Evolutionary conservation across 1,139 yeast genomes (phyloP).

Genomic region (Candida sp.): DNA sequence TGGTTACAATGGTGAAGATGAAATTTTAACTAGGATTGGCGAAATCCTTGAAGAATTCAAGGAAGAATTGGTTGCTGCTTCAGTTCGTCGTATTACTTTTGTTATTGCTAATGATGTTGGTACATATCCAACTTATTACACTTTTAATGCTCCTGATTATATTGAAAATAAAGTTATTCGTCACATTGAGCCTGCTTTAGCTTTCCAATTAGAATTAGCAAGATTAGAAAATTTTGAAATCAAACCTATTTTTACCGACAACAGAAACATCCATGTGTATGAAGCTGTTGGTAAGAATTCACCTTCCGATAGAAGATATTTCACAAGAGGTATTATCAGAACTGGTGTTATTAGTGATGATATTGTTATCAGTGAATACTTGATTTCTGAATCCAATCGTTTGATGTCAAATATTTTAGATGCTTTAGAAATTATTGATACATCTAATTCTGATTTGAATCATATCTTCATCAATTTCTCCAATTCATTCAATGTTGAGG

Average conservation of each 20-base stretch:
- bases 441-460: slow-evolving; percentile 92
- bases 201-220: slow-evolving; percentile 94
- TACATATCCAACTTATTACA: slow-evolving; percentile 89
- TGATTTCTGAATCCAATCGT: slow-evolving; percentile 94
- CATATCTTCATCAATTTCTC: slow-evolving; percentile 96
- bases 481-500: slow-evolving; percentile 89
- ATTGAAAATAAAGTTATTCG: slow-evolving; percentile 86
- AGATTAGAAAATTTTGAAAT: slow-evolving; percentile 93
- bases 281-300: slow-evolving; percentile 96
- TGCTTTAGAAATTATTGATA: slow-evolving; percentile 90
- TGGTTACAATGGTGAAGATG: slow-evolving; percentile 71
- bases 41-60: slow-evolving; percentile 67
- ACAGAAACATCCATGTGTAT: slow-evolving; percentile 95
- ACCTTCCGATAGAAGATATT: slow-evolving; percentile 90
- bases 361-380: slow-evolving; percentile 86
- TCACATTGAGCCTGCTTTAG: slow-evolving; percentile 97
- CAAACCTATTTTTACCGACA: slow-evolving; percentile 93
- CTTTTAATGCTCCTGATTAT: slow-evolving; percentile 88
- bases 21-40: slow-evolving; percentile 57
- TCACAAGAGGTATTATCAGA: slow-evolving; percentile 95
- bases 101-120: slow-evolving; percentile 84
- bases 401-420: slow-evolving; percentile 95
- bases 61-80: slow-evolving; percentile 65
- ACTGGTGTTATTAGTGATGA: slow-evolving; percentile 95
- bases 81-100: slow-evolving; percentile 90